These are phyloP conservation scores for Chaetomidium leptoderma DNA, from an alignment of 495 filamentous ascomycete species.

Conservation along the genomic window DNA sequence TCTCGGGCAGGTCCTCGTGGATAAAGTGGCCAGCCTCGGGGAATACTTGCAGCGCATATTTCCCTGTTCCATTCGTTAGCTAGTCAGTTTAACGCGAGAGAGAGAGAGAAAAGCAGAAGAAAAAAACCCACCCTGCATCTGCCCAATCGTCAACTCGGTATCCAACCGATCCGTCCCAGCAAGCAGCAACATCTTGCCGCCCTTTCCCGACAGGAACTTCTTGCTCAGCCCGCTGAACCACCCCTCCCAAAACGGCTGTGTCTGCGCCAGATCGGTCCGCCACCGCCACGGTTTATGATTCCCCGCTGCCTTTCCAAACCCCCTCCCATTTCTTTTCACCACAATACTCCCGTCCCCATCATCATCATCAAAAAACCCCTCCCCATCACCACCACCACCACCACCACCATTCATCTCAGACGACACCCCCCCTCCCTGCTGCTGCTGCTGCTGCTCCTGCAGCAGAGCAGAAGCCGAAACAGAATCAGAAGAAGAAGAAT, in stretches of 20 bases:
- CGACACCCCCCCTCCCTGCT: too few relatives aligned
- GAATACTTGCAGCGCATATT: conserved; percentile 92
- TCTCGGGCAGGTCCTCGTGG: conserved; percentile 89
- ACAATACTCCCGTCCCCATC: not conserved
- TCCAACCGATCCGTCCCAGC: conserved; percentile 93
- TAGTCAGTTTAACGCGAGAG: not conserved
- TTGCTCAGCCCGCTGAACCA: conserved; percentile 87
- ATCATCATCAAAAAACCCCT: not conserved
- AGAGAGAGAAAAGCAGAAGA: not conserved
- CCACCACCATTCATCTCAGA: too few relatives aligned
- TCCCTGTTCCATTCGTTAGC: conserved; percentile 59
- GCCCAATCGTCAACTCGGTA: conserved; percentile 92
- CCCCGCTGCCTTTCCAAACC: not conserved
- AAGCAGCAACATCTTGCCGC: conserved; percentile 85
- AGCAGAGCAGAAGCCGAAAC: too few relatives aligned
- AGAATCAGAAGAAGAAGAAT: too few relatives aligned
- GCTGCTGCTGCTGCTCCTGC: too few relatives aligned
- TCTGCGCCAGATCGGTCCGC: conserved; percentile 78
- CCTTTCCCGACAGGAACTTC: conserved; percentile 79
- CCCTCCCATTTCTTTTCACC: not conserved
- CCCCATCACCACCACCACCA: not conserved
- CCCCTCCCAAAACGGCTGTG: conserved; percentile 87
- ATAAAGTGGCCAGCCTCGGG: conserved; percentile 95
- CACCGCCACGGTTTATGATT: conserved; percentile 62
- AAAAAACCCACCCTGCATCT: conserved; percentile 76